Evolutionary conservation across 2,329 filamentous ascomycete genomes (phyloP), one percentile per base, ranked within the genome.

Genomic region (Aspergillus ustus): DNA sequence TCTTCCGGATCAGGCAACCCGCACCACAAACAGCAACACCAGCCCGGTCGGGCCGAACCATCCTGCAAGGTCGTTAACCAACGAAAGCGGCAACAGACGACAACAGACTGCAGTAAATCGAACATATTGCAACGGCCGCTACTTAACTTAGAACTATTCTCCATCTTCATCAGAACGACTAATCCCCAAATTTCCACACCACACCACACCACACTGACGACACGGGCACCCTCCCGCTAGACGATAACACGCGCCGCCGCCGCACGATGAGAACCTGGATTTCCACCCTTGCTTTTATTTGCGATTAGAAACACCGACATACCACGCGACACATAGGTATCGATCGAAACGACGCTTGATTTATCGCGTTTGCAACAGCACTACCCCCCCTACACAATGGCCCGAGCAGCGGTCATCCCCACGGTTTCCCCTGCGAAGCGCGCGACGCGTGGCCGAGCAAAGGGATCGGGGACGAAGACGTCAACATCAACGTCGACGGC

Each of bases 401-500:
- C 69, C 57, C 67, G 69, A 55, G 69, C 69, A 50, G 69, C 69
- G 44, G 60, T 69, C 37, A 71, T 71, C 20, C 69, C 69, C 17
- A 68, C 69, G 13, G 55, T 59, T n/a, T 65, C 63, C 9, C 60
- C 68, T 9, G 66, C 67, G 7, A 67, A 68, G 60, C 64, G 65
- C 55, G 53, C 61, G 29, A 64, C 65, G 54, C 69, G 69, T 52
- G 63, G 64, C 28, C 62, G 65, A 40, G 62, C 63, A 8, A 67
- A 66, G 37, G 61, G 58, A 20, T 63, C 67, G 7, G 56, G 66
- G 2, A 44, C 59, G 9, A 66, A 52, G 34, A 40, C 34, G 11
- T 17, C 34, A 28, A 31, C 63, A 5, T n/a, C 59, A 6, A 25
- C n/a, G n/a, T n/a, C n/a, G n/a, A n/a, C n/a, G n/a, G n/a, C n/a